Evolutionary conservation across 2,329 filamentous ascomycete species (phyloP).

Genomic region (Plectosphaerella cucumerina): DNA sequence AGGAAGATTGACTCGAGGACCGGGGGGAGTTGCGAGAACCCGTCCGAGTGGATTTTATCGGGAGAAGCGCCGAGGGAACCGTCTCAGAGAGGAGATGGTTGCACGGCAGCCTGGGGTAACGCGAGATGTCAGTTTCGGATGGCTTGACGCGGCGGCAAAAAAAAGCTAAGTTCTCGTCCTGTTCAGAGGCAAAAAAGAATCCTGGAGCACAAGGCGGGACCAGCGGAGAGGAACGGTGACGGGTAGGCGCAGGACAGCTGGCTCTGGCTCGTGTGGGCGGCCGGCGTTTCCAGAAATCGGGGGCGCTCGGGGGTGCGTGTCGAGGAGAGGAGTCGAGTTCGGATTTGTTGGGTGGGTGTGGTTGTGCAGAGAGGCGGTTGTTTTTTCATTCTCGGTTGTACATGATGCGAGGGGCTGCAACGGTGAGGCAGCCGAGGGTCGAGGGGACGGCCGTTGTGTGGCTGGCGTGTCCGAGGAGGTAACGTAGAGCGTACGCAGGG

Average conservation of each 20-base stretch:
- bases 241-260: too few species aligned
- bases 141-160: neutral
- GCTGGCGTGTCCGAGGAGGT: neutral
- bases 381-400: neutral
- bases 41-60: neutral
- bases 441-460: neutral
- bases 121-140: neutral
- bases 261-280: too few species aligned
- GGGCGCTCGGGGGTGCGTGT: too few species aligned
- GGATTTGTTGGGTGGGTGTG: neutral
- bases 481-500: constrained; percentile 1
- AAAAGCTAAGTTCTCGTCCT: too few species aligned
- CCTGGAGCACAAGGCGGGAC: too few species aligned
- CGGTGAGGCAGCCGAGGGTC: neutral
- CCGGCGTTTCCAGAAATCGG: neutral
- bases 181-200: too few species aligned
- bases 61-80: neutral
- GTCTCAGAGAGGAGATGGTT: neutral
- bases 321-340: too few species aligned
- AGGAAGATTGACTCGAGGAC: neutral
- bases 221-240: too few species aligned
- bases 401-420: neutral
- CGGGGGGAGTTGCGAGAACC: neutral
- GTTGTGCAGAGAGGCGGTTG: neutral
- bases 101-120: neutral